Percentiles rank a stretch among this genome's conserved stretches.
phyloP scores from a whole-genome alignment of 2,329 filamentous ascomycete genomes.

The Xylaria sp. region DNA sequence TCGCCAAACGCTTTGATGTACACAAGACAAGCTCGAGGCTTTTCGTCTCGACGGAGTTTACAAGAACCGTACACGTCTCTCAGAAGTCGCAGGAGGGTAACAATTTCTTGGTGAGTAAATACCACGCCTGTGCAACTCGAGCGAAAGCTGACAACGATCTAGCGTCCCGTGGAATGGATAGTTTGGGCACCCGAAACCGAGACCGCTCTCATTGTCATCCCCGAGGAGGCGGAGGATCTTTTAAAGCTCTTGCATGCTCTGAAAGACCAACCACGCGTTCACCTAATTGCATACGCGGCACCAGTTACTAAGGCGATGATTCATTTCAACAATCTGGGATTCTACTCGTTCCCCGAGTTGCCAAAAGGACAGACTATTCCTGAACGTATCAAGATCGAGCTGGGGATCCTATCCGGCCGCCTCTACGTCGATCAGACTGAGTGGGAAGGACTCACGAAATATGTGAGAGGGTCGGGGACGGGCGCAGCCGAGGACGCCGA shows the following conservation, averaged over 20 bases:
- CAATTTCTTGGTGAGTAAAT: constrained; percentile 38
- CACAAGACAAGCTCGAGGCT: constrained; percentile 35
- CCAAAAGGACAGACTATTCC: constrained; percentile 50
- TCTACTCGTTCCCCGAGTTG: constrained; percentile 57
- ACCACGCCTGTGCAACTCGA: background rate
- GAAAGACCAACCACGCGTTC: constrained; percentile 36
- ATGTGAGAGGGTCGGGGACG: constrained; percentile 1
- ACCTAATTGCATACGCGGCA: constrained; percentile 64
- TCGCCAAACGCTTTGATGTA: constrained; percentile 44
- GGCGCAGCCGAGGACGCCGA: background rate
- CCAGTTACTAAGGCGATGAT: constrained; percentile 67
- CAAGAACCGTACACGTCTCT: constrained; percentile 46
- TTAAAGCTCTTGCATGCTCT: constrained; percentile 50
- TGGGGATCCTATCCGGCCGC: constrained; percentile 65
- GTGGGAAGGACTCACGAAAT: constrained; percentile 34
- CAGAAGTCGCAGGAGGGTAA: constrained; percentile 32
- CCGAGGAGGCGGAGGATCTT: constrained; percentile 66
- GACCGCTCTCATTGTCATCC: constrained; percentile 62
- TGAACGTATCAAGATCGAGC: constrained; percentile 59
- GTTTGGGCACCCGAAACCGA: constrained; percentile 55
- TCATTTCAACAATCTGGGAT: constrained; percentile 59
- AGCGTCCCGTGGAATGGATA: constrained; percentile 65
- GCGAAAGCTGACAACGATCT: constrained; percentile 17
- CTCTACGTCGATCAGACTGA: constrained; percentile 63
- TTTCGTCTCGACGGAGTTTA: constrained; percentile 55